Conservation (phyloP, 2,329 filamentous ascomycete genomes). For the Trichoderma lentiforme region DNA sequence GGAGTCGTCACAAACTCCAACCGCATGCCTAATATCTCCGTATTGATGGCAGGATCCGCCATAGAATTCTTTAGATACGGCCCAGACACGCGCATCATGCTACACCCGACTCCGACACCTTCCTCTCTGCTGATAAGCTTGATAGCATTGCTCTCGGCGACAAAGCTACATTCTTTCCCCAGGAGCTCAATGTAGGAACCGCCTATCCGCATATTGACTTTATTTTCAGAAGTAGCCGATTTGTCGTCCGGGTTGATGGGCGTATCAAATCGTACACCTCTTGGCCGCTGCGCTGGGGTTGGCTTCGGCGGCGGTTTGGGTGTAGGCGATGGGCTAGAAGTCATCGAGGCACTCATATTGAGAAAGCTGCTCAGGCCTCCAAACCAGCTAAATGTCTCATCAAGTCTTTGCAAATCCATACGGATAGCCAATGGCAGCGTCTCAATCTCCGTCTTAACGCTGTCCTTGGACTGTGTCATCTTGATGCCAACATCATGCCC, state of each 20-base stretch:
- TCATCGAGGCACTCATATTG: conserved; percentile 81
- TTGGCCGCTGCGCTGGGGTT: conserved; percentile 43
- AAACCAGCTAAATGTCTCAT: conserved; percentile 84
- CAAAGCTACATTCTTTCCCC: conserved; percentile 72
- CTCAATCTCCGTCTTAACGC: conserved; percentile 59
- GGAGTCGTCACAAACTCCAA: conserved; percentile 72
- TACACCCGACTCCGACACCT: conserved; percentile 69
- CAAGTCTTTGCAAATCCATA: conserved; percentile 74
- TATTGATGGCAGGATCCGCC: conserved; percentile 57
- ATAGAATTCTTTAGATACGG: conserved; percentile 57
- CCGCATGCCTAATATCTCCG: conserved; percentile 63
- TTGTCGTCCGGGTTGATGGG: conserved; percentile 48
- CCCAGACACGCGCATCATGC: conserved; percentile 70
- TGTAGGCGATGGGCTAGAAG: conserved; percentile 61
- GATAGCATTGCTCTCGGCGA: conserved; percentile 73
- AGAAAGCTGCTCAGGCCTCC: conserved; percentile 89
- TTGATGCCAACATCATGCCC: conserved; percentile 58
- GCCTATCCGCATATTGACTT: conserved; percentile 73
- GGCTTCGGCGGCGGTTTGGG: conserved; percentile 34
- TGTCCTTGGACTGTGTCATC: conserved; percentile 43
- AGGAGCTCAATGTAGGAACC: conserved; percentile 74
- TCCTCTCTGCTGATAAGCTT: conserved; percentile 75
- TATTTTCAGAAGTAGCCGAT: conserved; percentile 52
- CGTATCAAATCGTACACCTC: conserved; percentile 58
- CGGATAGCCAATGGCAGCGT: conserved; percentile 75